These are phyloP conservation scores for Phaffomyces antillensis DNA, from an alignment of 805 yeast genomes.

Conservation along the genomic window DNA sequence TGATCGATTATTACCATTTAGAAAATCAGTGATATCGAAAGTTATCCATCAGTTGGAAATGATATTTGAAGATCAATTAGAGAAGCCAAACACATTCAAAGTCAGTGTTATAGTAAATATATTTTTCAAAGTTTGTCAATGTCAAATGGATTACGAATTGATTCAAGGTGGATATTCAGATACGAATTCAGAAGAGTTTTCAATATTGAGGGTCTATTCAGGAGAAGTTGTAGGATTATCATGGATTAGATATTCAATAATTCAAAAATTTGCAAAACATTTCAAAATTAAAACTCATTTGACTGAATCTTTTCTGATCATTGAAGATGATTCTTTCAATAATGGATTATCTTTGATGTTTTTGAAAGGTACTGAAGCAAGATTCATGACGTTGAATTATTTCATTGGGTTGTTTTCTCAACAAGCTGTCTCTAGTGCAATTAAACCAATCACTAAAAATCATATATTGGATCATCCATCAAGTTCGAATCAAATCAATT, in stretches of 20 bases:
- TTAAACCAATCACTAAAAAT: not conserved
- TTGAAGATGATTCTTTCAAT: constrained; percentile 4
- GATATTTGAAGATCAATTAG: not conserved
- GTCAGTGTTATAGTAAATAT: constrained; percentile 9
- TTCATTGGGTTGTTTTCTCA: not conserved
- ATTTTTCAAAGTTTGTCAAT: not conserved
- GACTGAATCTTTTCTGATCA: constrained; percentile 1
- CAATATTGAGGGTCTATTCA: constrained; percentile 5
- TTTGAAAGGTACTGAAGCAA: not conserved
- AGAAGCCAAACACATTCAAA: constrained; percentile 4
- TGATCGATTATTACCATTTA: constrained; percentile 12
- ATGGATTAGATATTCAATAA: constrained; percentile 1
- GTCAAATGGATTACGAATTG: not conserved
- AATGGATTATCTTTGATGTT: constrained; percentile 3
- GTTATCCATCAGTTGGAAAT: not conserved
- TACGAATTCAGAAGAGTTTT: constrained; percentile 1
- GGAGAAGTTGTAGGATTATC: constrained; percentile 4
- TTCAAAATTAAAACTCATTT: constrained; percentile 1
- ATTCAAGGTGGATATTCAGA: not conserved
- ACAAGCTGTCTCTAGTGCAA: not conserved
- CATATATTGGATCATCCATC: not conserved
- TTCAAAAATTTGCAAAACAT: constrained; percentile 5
- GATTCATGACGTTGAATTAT: constrained; percentile 3
- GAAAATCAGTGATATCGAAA: constrained; percentile 5
- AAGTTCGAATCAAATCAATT: not conserved